Conservation (phyloP, 441 rosid genomes). For the Isatis lusitanica region DNA sequence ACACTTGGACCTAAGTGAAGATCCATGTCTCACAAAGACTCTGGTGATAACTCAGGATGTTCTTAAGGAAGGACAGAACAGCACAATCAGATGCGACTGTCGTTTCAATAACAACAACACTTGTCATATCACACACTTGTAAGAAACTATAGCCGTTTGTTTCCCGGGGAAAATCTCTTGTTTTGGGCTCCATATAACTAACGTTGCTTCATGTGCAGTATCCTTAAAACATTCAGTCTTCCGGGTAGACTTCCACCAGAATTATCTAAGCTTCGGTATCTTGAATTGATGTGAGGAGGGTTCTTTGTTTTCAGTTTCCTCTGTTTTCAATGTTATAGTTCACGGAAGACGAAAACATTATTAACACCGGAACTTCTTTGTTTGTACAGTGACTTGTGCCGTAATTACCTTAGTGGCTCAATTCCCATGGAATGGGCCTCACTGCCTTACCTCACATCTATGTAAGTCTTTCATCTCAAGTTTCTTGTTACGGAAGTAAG, state of each 20-base stretch:
- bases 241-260: constrained; percentile 55
- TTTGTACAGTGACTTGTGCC: constrained; percentile 60
- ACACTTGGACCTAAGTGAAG: constrained; percentile 32
- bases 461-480: constrained; percentile 39
- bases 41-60: constrained; percentile 29
- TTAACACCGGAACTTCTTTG: neutral
- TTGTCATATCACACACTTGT: constrained; percentile 46
- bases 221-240: constrained; percentile 43
- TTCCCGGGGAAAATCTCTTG: neutral
- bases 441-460: constrained; percentile 37
- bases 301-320: constrained; percentile 11
- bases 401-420: constrained; percentile 60
- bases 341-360: neutral
- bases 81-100: constrained; percentile 37
- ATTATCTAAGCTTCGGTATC: constrained; percentile 40
- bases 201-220: constrained; percentile 34
- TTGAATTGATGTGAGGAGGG: constrained; percentile 44
- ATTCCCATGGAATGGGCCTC: constrained; percentile 70
- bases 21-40: constrained; percentile 38
- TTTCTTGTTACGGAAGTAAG: neutral
- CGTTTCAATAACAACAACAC: constrained; percentile 41
- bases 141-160: constrained; percentile 12
- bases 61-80: constrained; percentile 29
- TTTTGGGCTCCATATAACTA: neutral
- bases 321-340: neutral